phyloP scores from a whole-genome alignment of 805 yeast genomes.

The Lipomyces sp. region DNA sequence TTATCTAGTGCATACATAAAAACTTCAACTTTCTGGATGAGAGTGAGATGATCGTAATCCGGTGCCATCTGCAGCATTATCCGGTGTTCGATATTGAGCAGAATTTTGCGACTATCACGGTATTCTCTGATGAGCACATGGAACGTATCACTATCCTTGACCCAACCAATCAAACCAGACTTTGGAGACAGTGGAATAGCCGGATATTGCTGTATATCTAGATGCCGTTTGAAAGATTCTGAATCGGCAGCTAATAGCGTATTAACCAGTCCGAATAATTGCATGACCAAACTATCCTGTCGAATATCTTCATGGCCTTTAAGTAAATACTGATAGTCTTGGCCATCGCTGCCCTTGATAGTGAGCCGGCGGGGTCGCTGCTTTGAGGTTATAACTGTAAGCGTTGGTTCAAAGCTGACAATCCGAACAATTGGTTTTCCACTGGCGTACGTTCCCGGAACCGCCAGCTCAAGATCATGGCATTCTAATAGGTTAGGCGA shows the following conservation, averaged over 20 bases:
- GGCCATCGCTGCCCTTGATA: constrained; percentile 88
- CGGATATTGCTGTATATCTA: constrained; percentile 88
- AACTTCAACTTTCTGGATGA: constrained; percentile 92
- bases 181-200: constrained; percentile 96
- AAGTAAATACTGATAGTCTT: constrained; percentile 76
- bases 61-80: constrained; percentile 99
- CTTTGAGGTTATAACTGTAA: constrained; percentile 88
- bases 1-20: constrained; percentile 94
- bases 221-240: constrained; percentile 93
- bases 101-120: constrained; percentile 86
- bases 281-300: constrained; percentile 98
- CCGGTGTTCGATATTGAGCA: constrained; percentile 90
- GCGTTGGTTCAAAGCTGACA: constrained; percentile 74
- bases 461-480: constrained; percentile 79
- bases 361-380: constrained; percentile 90
- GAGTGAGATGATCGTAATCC: constrained; percentile 85
- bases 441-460: constrained; percentile 90
- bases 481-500: constrained; percentile 87
- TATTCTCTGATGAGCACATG: constrained; percentile 90
- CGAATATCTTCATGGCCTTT: constrained; percentile 98
- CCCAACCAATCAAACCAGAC: constrained; percentile 97
- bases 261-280: constrained; percentile 91
- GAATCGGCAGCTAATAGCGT: constrained; percentile 87
- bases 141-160: constrained; percentile 95
- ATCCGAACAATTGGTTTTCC: constrained; percentile 80